These are phyloP conservation scores for Phytopythium vexans DNA, from an alignment of 352 stramenopile species.

Conservation along the genomic window DNA sequence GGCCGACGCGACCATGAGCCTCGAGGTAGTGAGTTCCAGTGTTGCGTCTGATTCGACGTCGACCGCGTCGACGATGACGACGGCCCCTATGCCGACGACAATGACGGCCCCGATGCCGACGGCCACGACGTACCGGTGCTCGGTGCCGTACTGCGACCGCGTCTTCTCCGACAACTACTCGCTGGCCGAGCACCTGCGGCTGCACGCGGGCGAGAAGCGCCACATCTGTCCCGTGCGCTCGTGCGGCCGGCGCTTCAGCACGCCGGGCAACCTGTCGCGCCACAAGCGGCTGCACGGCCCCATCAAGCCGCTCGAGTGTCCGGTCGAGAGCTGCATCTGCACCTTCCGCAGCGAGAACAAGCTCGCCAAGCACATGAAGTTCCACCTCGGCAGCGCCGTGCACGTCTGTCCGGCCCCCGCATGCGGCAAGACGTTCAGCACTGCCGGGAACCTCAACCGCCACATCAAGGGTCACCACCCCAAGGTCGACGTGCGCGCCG, in stretches of 20 bases:
- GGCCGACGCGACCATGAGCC: too few relatives aligned
- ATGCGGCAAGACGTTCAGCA: conserved; percentile 64
- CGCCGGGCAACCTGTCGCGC: conserved; percentile 51
- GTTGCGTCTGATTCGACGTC: too few relatives aligned
- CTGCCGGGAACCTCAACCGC: conserved; percentile 51
- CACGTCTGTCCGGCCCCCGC: conserved; percentile 33
- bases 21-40: too few relatives aligned
- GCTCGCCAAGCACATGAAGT: conserved; percentile 65
- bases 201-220: conserved; percentile 42
- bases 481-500: conserved; percentile 20
- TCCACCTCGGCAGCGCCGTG: conserved; percentile 46
- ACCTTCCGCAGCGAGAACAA: conserved; percentile 56
- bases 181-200: conserved; percentile 44
- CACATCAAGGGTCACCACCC: conserved; percentile 59
- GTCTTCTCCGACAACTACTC: conserved; percentile 28
- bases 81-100: too few relatives aligned
- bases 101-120: not conserved
- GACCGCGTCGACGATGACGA: too few relatives aligned
- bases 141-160: conserved; percentile 31
- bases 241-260: conserved; percentile 51
- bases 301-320: conserved; percentile 45
- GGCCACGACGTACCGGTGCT: conserved; percentile 23
- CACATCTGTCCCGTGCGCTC: conserved; percentile 47
- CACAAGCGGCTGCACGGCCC: conserved; percentile 58
- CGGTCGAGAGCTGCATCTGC: conserved; percentile 42